Conservation (phyloP, 192 early-diverging fungal species). For the Spizellomyces punctatus region DNA sequence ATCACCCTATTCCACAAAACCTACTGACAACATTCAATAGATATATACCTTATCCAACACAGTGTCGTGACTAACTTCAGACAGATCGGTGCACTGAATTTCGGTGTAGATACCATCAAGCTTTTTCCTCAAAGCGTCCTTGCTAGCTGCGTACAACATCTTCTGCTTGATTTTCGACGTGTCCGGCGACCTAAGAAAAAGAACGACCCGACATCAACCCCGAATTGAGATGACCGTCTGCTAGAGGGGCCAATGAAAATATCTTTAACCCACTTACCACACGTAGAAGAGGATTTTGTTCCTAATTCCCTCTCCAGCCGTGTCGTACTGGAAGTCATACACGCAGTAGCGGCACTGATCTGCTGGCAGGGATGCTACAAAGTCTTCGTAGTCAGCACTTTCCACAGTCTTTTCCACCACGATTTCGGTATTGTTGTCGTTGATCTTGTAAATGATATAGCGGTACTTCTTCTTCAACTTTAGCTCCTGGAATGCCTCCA, state of each 20-base stretch:
- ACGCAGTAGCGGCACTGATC: constrained; percentile 78
- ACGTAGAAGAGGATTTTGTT: constrained; percentile 86
- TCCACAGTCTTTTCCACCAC: constrained; percentile 64
- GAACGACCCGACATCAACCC: background rate
- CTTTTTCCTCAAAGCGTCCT: constrained; percentile 72
- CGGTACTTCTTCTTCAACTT: constrained; percentile 74
- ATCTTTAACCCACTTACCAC: constrained; percentile 63
- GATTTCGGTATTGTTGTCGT: constrained; percentile 67
- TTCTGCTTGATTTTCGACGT: constrained; percentile 72
- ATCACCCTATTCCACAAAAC: background rate
- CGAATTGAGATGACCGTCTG: background rate
- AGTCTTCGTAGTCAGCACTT: constrained; percentile 65
- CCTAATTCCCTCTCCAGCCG: constrained; percentile 65
- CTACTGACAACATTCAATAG: background rate
- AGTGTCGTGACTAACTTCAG: constrained; percentile 70
- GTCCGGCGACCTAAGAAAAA: constrained; percentile 71
- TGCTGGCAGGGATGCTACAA: constrained; percentile 64
- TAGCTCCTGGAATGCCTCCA: constrained; percentile 68
- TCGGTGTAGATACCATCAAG: constrained; percentile 75
- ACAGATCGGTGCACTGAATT: constrained; percentile 83
- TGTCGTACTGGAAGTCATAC: constrained; percentile 83
- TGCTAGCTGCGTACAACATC: constrained; percentile 91
- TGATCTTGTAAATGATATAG: constrained; percentile 84
- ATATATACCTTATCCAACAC: constrained; percentile 67
- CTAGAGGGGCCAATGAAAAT: background rate